A percentile compares a stretch with the other conserved stretches of the same genome.
These are phyloP conservation scores for Paecilomyces fulvus DNA, from an alignment of 2,329 filamentous ascomycete species.

Conservation along the genomic window DNA sequence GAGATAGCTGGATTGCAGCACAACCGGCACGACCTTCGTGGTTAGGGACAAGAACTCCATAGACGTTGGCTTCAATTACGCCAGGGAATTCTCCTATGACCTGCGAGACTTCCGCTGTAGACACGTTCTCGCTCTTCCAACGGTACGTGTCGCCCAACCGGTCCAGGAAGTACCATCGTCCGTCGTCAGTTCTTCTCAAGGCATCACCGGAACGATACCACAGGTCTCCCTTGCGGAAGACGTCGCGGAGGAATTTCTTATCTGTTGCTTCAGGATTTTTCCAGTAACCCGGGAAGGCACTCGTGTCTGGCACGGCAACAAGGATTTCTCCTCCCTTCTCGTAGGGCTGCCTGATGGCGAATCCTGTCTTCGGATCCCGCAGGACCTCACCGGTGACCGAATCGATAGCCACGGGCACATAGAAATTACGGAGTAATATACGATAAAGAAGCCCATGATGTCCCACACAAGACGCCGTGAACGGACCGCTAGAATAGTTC, in stretches of 20 bases:
- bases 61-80: slow-evolving; percentile 60
- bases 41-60: slow-evolving; percentile 56
- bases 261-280: slow-evolving; percentile 57
- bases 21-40: slow-evolving; percentile 63
- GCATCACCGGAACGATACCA: slow-evolving; percentile 64
- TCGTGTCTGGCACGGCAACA: slow-evolving; percentile 50
- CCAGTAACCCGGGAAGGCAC: slow-evolving; percentile 62
- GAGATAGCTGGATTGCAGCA: slow-evolving; percentile 48
- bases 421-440: slow-evolving; percentile 43
- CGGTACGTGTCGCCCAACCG: slow-evolving; percentile 50
- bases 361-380: slow-evolving; percentile 59
- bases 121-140: slow-evolving; percentile 55
- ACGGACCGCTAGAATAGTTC: slow-evolving; percentile 55
- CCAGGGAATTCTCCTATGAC: slow-evolving; percentile 52
- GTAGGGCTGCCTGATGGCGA: slow-evolving; percentile 55
- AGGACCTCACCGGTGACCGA: slow-evolving; percentile 58
- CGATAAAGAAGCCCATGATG: slow-evolving; percentile 60
- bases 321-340: slow-evolving; percentile 68
- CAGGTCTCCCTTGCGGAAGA: slow-evolving; percentile 58
- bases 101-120: slow-evolving; percentile 59
- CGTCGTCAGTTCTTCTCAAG: slow-evolving; percentile 52
- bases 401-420: slow-evolving; percentile 61
- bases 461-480: slow-evolving; percentile 56
- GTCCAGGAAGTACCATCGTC: slow-evolving; percentile 63
- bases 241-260: slow-evolving; percentile 57